These are phyloP conservation scores for Drechmeria coniospora DNA, from an alignment of 2,329 filamentous ascomycete species.

Conservation along the genomic window DNA sequence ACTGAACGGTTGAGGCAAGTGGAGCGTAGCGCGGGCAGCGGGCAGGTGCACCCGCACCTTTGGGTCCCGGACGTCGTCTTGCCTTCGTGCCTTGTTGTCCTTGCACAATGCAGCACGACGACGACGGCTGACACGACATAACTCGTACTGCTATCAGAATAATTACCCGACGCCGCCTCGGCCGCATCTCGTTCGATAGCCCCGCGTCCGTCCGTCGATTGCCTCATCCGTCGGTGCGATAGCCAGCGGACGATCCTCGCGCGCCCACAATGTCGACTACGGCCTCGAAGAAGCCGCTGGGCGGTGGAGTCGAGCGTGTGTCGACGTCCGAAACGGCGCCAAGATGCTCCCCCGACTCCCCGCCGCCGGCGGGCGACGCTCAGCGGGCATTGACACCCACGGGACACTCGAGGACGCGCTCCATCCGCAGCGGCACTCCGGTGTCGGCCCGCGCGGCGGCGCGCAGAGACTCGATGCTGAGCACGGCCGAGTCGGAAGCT, in stretches of 20 bases:
- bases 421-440: constrained; percentile 47
- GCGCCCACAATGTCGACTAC: constrained; percentile 39
- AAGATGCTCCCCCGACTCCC: constrained; percentile 16
- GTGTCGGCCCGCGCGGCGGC: constrained; percentile 60
- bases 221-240: too few relatives aligned
- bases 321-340: constrained; percentile 23
- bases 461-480: constrained; percentile 35
- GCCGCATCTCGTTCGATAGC: constrained; percentile 1
- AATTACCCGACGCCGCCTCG: not conserved
- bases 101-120: not conserved
- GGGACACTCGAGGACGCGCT: constrained; percentile 41
- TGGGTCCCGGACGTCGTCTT: too few relatives aligned
- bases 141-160: too few relatives aligned
- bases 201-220: too few relatives aligned
- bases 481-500: constrained; percentile 51
- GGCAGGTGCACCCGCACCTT: not conserved
- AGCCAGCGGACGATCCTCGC: too few relatives aligned
- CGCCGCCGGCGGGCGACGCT: constrained; percentile 22
- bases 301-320: constrained; percentile 29
- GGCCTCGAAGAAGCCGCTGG: constrained; percentile 36
- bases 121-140: not conserved
- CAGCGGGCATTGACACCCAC: constrained; percentile 29
- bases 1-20: too few relatives aligned
- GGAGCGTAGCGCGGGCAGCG: too few relatives aligned
- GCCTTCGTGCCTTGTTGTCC: not conserved